phyloP scores from a whole-genome alignment of 169 alveolate species.

The Eimeria falciformis region DNA sequence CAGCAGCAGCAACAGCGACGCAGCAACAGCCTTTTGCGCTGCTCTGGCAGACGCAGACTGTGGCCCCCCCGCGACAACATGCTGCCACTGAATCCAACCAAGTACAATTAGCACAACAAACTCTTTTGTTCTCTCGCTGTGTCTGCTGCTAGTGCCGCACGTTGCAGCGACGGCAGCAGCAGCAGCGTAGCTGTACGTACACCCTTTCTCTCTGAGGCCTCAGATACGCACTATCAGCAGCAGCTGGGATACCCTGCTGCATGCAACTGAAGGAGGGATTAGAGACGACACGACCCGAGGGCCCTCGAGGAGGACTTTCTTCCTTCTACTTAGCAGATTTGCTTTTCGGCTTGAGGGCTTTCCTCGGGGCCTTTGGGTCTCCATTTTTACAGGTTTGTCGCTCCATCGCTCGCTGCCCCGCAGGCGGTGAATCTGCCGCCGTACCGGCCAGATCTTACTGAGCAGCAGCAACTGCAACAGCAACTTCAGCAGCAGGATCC shows the following conservation, averaged over 20 bases:
- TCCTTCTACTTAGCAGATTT: background rate
- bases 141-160: slow-evolving; percentile 43
- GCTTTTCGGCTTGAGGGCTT: too few relatives aligned
- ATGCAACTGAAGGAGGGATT: too few relatives aligned
- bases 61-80: slow-evolving; percentile 55
- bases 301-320: background rate
- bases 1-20: slow-evolving; percentile 61
- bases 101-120: too few relatives aligned
- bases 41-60: slow-evolving; percentile 32
- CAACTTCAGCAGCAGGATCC: background rate
- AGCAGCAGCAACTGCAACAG: background rate
- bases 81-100: slow-evolving; percentile 51
- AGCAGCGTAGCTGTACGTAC: slow-evolving; percentile 1
- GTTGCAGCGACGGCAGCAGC: slow-evolving; percentile 50
- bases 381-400: background rate
- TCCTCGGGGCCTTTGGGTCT: background rate
- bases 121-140: slow-evolving; percentile 28
- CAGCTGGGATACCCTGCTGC: too few relatives aligned
- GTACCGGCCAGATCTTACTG: background rate
- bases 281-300: too few relatives aligned
- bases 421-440: background rate
- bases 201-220: slow-evolving; percentile 12
- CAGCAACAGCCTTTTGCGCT: slow-evolving; percentile 67
- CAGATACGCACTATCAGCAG: too few relatives aligned
- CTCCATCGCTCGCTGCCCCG: background rate